A percentile compares a stretch with the other conserved stretches of the same genome.
Evolutionary conservation across 441 rosid genomes (phyloP).

Genomic region (Pelargonium citronellum): DNA sequence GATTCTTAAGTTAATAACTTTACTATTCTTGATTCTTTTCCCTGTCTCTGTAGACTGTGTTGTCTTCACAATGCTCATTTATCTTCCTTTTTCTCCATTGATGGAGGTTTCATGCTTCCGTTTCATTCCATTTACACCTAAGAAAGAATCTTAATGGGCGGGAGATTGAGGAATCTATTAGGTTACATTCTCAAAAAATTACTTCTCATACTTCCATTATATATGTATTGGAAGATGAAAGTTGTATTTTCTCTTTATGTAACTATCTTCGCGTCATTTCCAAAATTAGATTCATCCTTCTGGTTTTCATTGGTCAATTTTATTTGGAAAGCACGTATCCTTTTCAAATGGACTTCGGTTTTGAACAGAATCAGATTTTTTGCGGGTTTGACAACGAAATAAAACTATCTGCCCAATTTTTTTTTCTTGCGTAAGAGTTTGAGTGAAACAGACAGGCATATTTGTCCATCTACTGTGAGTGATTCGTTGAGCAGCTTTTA

Average conservation of each 20-base stretch:
- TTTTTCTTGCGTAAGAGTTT: too few species aligned
- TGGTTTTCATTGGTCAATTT: not conserved
- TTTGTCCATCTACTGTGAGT: too few species aligned
- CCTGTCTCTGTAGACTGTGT: not conserved
- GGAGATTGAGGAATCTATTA: not conserved
- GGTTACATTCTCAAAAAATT: too few species aligned
- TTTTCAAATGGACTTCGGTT: not conserved
- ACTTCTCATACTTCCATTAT: not conserved
- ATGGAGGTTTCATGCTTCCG: not conserved
- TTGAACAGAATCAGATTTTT: not conserved
- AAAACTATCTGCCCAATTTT: not conserved
- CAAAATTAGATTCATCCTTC: not conserved
- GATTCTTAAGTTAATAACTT: not conserved
- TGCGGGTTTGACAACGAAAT: too few species aligned
- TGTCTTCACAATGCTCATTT: not conserved
- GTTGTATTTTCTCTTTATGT: not conserved
- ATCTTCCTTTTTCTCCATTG: not conserved
- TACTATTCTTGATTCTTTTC: not conserved
- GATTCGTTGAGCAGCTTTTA: too few species aligned
- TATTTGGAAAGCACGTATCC: not conserved
- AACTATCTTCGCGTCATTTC: not conserved
- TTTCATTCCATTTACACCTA: not conserved
- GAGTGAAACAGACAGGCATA: too few species aligned
- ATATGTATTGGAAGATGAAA: not conserved
- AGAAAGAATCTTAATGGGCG: not conserved